Evolutionary conservation across 2,329 filamentous ascomycete genomes (phyloP), one percentile per base, ranked within the genome.

Genomic region (Peltaster fructicola): DNA sequence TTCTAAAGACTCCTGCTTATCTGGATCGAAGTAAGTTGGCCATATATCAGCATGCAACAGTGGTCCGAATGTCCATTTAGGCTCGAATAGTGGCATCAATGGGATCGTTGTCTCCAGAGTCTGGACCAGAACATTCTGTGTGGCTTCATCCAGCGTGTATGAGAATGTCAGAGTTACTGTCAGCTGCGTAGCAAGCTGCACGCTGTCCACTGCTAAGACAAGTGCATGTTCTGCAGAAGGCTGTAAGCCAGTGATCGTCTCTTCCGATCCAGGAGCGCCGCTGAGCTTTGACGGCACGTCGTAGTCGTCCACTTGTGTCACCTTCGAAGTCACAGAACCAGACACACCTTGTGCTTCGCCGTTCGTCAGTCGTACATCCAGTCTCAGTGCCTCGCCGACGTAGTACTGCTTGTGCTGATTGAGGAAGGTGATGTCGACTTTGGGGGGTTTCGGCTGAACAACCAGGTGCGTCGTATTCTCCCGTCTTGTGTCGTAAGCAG

Each of bases 391-490:
- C 52, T 98, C 88, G 39, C 90, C 76, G 2, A 77, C 78, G 45
- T 92, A 95, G 48, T 85, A 90, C 27, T 82, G 73, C 8, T 68
- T 62, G 29, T 63, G 57, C 6, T 73, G 51, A 19, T 68, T 63
- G 2, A 66, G 57, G 7, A 80, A 54, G 14, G 57, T 63, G 22
- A 98, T 68, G 38, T 80, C 72, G 56, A 98, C 70, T 51, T 93
- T 95, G 1, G 88, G 88, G 14, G 85, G 88, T 36, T 90, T 78
- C 2, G 88, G 85, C 26, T 82, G 61, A 13, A 98, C 71, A 28
- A 68, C 73, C 28, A 91, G 65, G 2, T 56, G 54, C 16, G 65
- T 56, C 2, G 59, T 56, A 28, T 65, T 56, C 18, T 53, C 52
- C 26, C 56, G 56, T 12, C 56, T 18, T 3, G 29, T 23, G 15